Evolutionary conservation across 768 basidiomycete species (phyloP).

Genomic region (Cyathus striatus): DNA sequence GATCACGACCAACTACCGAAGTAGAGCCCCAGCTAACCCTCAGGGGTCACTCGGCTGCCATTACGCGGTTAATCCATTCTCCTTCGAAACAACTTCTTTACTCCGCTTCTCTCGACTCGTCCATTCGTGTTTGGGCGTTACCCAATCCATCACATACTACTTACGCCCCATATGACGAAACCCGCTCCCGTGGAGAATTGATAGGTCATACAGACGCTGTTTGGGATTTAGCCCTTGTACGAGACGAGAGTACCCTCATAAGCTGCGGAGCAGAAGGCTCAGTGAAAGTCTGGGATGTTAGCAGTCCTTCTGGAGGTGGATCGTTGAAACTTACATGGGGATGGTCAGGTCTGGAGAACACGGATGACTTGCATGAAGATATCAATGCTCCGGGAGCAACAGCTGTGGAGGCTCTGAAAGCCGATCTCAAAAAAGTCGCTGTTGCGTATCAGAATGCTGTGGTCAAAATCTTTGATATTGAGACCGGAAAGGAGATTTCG

Average conservation of each 20-base stretch:
- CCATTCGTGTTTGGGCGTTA: slow-evolving; percentile 87
- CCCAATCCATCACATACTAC: slow-evolving; percentile 77
- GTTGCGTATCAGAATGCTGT: slow-evolving; percentile 88
- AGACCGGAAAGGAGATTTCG: slow-evolving; percentile 73
- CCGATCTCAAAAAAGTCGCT: slow-evolving; percentile 80
- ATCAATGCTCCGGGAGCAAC: slow-evolving; percentile 67
- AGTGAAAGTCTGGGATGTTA: slow-evolving; percentile 93
- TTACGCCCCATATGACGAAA: slow-evolving; percentile 87
- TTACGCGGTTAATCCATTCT: slow-evolving; percentile 81
- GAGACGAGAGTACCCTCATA: slow-evolving; percentile 80
- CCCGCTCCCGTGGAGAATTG: slow-evolving; percentile 69
- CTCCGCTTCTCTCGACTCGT: slow-evolving; percentile 90
- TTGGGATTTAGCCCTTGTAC: slow-evolving; percentile 88
- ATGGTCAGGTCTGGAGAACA: slow-evolving; percentile 61
- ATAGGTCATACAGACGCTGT: slow-evolving; percentile 94
- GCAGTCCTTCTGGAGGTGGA: slow-evolving; percentile 57
- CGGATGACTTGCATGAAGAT: slow-evolving; percentile 43
- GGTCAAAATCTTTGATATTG: slow-evolving; percentile 90
- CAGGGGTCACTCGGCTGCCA: slow-evolving; percentile 87
- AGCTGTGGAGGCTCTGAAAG: slow-evolving; percentile 76
- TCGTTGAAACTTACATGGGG: slow-evolving; percentile 76
- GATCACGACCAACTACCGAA: slow-evolving; percentile 72
- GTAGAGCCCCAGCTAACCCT: slow-evolving; percentile 91
- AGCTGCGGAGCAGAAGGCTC: slow-evolving; percentile 89
- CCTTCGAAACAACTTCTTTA: slow-evolving; percentile 75